Conservation (phyloP, 176 grass and related monocot genomes). For the Chloris gayana region DNA sequence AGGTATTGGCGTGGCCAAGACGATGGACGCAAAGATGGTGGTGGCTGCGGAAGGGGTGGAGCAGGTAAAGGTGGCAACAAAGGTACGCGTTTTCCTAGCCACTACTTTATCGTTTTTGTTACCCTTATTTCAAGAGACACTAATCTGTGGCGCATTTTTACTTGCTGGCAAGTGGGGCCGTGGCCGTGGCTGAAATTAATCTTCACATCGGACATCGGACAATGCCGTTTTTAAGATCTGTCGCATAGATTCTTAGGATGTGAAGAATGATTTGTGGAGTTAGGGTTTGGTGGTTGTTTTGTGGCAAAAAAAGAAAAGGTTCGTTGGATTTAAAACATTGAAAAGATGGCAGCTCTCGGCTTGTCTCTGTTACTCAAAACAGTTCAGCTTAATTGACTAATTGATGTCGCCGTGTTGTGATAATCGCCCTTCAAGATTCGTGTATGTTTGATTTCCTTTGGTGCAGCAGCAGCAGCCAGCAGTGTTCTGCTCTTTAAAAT, state of each 20-base stretch:
- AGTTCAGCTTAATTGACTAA: too few species aligned
- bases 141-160: not conserved
- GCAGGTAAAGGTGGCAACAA: conserved; percentile 70
- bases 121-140: not conserved
- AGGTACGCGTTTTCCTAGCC: conserved; percentile 40
- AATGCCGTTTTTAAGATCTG: conserved; percentile 55
- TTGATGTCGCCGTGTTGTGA: too few species aligned
- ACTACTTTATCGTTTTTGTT: not conserved
- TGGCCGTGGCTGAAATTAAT: conserved; percentile 62
- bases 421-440: too few species aligned
- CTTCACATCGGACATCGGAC: conserved; percentile 7
- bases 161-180: conserved; percentile 58
- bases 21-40: conserved; percentile 62
- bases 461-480: too few species aligned
- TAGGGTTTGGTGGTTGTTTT: too few species aligned
- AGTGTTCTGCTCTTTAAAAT: too few species aligned
- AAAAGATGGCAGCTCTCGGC: too few species aligned
- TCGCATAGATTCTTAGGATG: conserved; percentile 53
- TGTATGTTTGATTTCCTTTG: too few species aligned
- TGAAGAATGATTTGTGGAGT: conserved; percentile 34
- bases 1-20: conserved; percentile 86
- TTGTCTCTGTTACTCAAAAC: too few species aligned
- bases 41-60: conserved; percentile 69
- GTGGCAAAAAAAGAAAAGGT: too few species aligned
- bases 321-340: too few species aligned